Percentiles rank a stretch among this genome's conserved stretches.
Conservation (phyloP, 345 rosid species). For the Aethionema arabicum region DNA sequence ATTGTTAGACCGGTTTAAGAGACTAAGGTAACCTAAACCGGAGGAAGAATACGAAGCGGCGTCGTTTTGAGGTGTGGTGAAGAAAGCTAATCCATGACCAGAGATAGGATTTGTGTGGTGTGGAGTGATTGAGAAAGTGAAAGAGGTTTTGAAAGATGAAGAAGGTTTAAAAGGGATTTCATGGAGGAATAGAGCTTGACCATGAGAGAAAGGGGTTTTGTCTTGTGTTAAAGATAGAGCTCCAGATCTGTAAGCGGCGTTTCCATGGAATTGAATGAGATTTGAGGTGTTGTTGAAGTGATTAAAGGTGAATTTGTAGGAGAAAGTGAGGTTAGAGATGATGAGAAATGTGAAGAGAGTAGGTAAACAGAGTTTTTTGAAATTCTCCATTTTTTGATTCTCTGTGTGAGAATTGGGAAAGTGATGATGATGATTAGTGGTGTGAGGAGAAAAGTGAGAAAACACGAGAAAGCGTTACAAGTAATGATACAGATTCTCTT, state of each 20-base stretch:
- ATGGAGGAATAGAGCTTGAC: conserved; percentile 28
- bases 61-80: conserved; percentile 29
- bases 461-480: too few species aligned
- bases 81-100: conserved; percentile 36
- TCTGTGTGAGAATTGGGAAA: not conserved
- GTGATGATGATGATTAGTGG: conserved; percentile 19
- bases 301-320: conserved; percentile 31
- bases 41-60: conserved; percentile 8
- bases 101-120: conserved; percentile 23
- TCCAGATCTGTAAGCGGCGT: conserved; percentile 27
- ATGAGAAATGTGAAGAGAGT: conserved; percentile 14
- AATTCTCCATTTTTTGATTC: conserved; percentile 15
- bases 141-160: conserved; percentile 35
- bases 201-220: conserved; percentile 28
- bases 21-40: conserved; percentile 37
- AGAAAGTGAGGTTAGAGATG: conserved; percentile 1
- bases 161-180: conserved; percentile 29
- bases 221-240: conserved; percentile 18
- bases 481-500: too few species aligned
- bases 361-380: conserved; percentile 18
- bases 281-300: conserved; percentile 27
- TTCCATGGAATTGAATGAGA: conserved; percentile 22
- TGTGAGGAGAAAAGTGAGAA: too few species aligned
- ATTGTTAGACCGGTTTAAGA: conserved; percentile 37
- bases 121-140: conserved; percentile 41